A percentile compares a stretch with the other conserved stretches of the same genome.
Evolutionary conservation across 2,329 filamentous ascomycete species (phyloP).

Genomic region (Fusarium metavorans): DNA sequence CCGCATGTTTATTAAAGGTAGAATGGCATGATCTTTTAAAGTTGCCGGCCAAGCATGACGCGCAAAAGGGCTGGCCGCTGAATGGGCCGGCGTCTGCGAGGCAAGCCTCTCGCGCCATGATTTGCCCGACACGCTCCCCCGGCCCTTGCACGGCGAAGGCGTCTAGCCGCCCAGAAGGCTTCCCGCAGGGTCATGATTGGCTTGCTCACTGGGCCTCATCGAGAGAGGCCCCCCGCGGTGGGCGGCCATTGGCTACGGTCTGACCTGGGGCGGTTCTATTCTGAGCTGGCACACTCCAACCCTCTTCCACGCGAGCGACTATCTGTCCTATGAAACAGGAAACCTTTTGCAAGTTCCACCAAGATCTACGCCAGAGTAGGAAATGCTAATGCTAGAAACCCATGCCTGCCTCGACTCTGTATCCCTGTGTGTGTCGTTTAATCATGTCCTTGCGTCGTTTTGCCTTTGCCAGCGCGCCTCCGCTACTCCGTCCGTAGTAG

Average conservation of each 20-base stretch:
- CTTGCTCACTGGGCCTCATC: not conserved
- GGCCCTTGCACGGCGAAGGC: not conserved
- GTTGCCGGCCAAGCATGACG: not conserved
- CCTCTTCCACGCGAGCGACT: conserved; percentile 7
- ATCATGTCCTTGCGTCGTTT: not conserved
- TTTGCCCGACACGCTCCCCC: conserved; percentile 13
- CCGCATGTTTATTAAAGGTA: not conserved
- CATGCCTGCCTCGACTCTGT: conserved; percentile 1
- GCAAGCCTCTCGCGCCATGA: conserved; percentile 7
- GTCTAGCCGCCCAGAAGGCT: conserved; percentile 9
- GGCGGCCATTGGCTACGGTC: conserved; percentile 3
- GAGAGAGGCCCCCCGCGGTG: not conserved
- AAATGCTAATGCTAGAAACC: not conserved
- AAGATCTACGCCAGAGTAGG: conserved; percentile 10
- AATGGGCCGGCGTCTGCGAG: conserved; percentile 34
- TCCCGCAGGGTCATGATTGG: conserved; percentile 9
- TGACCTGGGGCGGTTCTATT: conserved; percentile 11
- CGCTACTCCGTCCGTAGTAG: not conserved
- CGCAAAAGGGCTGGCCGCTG: conserved; percentile 21
- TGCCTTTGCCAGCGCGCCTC: not conserved
- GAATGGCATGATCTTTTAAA: not conserved
- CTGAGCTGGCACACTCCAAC: conserved; percentile 3
- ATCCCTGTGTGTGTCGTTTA: conserved; percentile 3
- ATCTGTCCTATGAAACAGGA: conserved; percentile 23
- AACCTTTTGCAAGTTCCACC: conserved; percentile 1